Conservation (phyloP, 768 basidiomycete genomes). For the Tylopilus felleus region DNA sequence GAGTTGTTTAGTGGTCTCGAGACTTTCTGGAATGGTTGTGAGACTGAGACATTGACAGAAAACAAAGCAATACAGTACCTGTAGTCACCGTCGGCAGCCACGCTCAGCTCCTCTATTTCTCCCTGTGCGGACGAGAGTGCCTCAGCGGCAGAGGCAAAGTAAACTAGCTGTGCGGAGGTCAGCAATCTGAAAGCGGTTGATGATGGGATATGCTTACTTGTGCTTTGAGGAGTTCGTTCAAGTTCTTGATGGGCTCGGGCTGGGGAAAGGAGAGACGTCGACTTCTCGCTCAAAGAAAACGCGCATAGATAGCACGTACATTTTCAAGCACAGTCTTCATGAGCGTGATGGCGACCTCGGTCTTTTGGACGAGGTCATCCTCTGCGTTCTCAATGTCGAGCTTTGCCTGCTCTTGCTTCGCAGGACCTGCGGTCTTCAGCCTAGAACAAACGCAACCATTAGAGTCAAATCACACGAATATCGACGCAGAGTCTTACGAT, state of each 20-base stretch:
- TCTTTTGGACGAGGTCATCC: constrained; percentile 96
- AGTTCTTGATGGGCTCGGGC: constrained; percentile 95
- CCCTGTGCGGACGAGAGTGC: constrained; percentile 79
- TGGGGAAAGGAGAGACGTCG: constrained; percentile 28
- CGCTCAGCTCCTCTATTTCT: constrained; percentile 89
- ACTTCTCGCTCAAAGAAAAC: neutral
- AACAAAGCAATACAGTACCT: constrained; percentile 45
- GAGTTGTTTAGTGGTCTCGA: constrained; percentile 69
- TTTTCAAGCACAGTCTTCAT: constrained; percentile 99
- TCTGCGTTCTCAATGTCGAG: constrained; percentile 92
- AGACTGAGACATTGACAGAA: neutral
- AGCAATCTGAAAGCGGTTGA: neutral
- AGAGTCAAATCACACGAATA: neutral
- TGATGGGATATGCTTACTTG: constrained; percentile 46
- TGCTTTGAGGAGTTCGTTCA: constrained; percentile 89
- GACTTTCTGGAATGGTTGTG: constrained; percentile 58
- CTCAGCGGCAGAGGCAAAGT: constrained; percentile 75
- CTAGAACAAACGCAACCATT: constrained; percentile 41
- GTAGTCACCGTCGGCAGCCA: constrained; percentile 94
- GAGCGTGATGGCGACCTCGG: constrained; percentile 92
- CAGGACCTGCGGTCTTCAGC: constrained; percentile 70
- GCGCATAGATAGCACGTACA: constrained; percentile 45
- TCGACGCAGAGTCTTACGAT: constrained; percentile 45
- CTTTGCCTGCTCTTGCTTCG: constrained; percentile 86
- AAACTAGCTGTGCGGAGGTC: constrained; percentile 51